Percentiles rank a stretch among this genome's conserved stretches.
Evolutionary conservation across 495 filamentous ascomycete species (phyloP).

Genomic region (Aspergillus taichungensis): DNA sequence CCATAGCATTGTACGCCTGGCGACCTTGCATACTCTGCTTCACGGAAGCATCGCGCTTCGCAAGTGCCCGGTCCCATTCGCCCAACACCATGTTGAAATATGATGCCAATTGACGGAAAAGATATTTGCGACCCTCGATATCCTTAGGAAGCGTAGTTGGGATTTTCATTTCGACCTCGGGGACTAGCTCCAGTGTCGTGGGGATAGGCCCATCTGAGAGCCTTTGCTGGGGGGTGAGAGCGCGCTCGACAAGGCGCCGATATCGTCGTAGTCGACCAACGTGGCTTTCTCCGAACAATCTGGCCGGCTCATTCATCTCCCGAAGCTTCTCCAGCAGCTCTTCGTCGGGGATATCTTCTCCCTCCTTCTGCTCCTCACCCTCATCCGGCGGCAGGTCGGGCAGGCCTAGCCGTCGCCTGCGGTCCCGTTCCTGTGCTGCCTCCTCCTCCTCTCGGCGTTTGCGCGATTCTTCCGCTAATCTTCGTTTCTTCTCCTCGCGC

Average conservation of each 20-base stretch:
- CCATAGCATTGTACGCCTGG: slow-evolving; percentile 68
- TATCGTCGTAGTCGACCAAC: slow-evolving; percentile 59
- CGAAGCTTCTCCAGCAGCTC: slow-evolving; percentile 61
- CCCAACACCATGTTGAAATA: slow-evolving; percentile 89
- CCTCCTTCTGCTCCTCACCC: slow-evolving; percentile 30
- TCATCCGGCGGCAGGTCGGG: slow-evolving; percentile 54
- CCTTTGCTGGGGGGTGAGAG: slow-evolving; percentile 38
- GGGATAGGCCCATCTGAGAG: slow-evolving; percentile 54
- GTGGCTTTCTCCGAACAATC: slow-evolving; percentile 80
- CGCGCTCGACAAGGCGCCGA: slow-evolving; percentile 43
- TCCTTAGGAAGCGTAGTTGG: slow-evolving; percentile 48
- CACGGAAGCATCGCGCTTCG: slow-evolving; percentile 51
- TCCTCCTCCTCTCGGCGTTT: slow-evolving; percentile 62
- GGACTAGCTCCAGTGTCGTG: slow-evolving; percentile 65
- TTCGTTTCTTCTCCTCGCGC: slow-evolving; percentile 70
- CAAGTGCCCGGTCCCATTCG: slow-evolving; percentile 79
- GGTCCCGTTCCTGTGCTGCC: slow-evolving; percentile 41
- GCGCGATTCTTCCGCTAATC: slow-evolving; percentile 72
- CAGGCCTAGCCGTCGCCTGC: slow-evolving; percentile 53
- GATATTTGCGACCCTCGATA: slow-evolving; percentile 47
- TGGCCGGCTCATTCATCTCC: slow-evolving; percentile 59
- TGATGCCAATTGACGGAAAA: slow-evolving; percentile 80
- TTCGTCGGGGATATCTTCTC: slow-evolving; percentile 64
- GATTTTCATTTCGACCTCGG: slow-evolving; percentile 83
- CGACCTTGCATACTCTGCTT: slow-evolving; percentile 69